phyloP scores from a whole-genome alignment of 2,329 filamentous ascomycete genomes.

The Fusarium pseudoanthophilum region DNA sequence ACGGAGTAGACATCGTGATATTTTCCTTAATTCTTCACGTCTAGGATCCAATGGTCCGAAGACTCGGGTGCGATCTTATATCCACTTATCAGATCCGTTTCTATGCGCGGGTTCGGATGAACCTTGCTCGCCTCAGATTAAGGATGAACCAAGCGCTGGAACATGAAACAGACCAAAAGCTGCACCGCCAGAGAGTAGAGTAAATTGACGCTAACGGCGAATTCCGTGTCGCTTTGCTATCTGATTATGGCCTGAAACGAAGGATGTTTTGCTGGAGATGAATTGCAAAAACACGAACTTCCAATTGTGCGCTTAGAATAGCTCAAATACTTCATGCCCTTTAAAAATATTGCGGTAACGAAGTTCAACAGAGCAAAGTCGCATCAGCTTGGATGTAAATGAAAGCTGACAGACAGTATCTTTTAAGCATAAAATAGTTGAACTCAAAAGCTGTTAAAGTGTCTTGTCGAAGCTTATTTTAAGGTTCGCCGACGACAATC shows the following conservation, averaged over 20 bases:
- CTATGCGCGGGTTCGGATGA: background rate
- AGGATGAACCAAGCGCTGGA: background rate
- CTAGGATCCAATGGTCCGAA: background rate
- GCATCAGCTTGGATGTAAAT: accelerated
- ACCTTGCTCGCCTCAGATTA: conserved; percentile 8
- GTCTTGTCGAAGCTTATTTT: accelerated
- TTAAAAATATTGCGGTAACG: no score
- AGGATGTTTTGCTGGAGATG: background rate
- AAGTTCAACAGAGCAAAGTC: background rate
- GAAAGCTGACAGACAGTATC: accelerated
- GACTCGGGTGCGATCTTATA: background rate
- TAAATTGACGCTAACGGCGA: background rate
- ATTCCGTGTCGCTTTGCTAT: background rate
- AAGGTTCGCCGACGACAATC: background rate
- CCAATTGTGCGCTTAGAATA: accelerated
- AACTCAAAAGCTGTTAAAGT: accelerated
- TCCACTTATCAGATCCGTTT: background rate
- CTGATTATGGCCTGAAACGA: background rate
- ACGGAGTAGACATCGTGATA: no score
- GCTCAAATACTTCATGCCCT: no score
- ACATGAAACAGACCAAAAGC: background rate
- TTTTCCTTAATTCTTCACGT: background rate
- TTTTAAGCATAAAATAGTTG: background rate
- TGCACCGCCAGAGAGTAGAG: background rate
- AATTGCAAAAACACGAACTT: background rate